Evolutionary conservation across 768 basidiomycete species (phyloP), one percentile per base, ranked within the genome.

Genomic region (Lyophyllum semitale): DNA sequence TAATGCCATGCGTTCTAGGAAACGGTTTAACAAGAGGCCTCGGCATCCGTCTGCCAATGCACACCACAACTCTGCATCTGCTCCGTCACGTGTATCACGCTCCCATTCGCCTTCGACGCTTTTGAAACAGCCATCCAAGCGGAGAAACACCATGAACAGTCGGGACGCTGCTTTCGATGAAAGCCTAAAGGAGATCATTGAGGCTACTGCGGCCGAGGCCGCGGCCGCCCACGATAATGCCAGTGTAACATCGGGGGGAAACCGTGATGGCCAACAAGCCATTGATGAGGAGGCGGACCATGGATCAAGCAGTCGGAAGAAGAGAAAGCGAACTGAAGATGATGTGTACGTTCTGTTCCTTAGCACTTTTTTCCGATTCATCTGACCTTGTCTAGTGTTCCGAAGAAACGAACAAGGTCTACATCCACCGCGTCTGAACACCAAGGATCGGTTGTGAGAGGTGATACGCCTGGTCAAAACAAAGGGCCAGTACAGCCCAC

Each of bases 101-200:
- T 91, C 89, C 20, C 89, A 84, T 69, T 91, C 88, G 23, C 91
- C 88, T 2, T 76, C 76, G 8, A 74, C 78, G 68, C 61, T 72
- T 20, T 65, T 80, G 32, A 85, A 84, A 58, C 84, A 85, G 63
- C 79, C 83, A n/a, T 81, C 89, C 37, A 96, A 95, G 74, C 85
- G 93, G 49, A 81, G 97, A 57, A 94, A 93, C 63, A 99, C 97
- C 48, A 96, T 99, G 94, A 98, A 98, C 70, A 95, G 93, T 65
- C 79, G 96, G 54, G 96, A 97, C 69, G 93, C 95, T 15, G 89
- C 87, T 12, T 95, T 94, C 67, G 95, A 96, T 67, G 91, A 95
- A 66, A 93, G 87, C 66, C 68, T 91, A 53, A 87, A 89, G 68
- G 88, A 89, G 64, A 74, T 89, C 50, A 85, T 91, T 48, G 85